Evolutionary conservation across 306 rosid genomes (phyloP), one percentile per base, ranked within the genome.

Genomic region (Begonia fuchsioides): DNA sequence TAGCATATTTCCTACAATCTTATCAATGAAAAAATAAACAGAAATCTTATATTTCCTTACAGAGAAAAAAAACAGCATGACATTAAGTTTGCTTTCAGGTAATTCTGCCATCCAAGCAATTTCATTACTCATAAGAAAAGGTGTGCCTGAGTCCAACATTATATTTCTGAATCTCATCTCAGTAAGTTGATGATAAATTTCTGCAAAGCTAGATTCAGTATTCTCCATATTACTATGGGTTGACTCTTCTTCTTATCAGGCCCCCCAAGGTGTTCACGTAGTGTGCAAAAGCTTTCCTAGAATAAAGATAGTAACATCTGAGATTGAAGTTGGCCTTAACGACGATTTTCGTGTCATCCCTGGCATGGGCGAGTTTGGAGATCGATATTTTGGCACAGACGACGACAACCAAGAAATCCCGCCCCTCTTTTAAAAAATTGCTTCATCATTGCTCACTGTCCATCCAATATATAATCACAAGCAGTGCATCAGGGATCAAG

Each of bases 281-380:
- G 96, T 82, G 67, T 82, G 99, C 75, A 92, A 77, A 79, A 74
- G 81, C 41, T 92, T 82, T 62, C 99, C 99, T 2, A 73, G 86
- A 46, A 68, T 92, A 70, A 92, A 86, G 79, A 92, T 92, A 1
- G 88, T 92, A 72, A 92, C 99, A 38, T 92, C 99, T 49, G 96
- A 92, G 77, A 86, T 86, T 43, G 96, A 92, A 19, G 68, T 13
- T 39, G 94, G 96, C 62, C 67, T 92, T 73, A 92, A 86, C 57
- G 54, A 65, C 52, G 88, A 92, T 65, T 92, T 71, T 52, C 93
- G 99, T 8, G 99, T 92, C 39, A 55, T 86, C 17, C 99, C 99
- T 0, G 96, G 99, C 50, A 92, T 92, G 99, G 99, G 96, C 2
- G 99, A 92, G 73, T 92, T 92, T 66, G 99, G 99, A 48, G 99